A percentile compares a stretch with the other conserved stretches of the same genome.
phyloP scores from a whole-genome alignment of 2,329 filamentous ascomycete species.

The Paramyrothecium roridum region DNA sequence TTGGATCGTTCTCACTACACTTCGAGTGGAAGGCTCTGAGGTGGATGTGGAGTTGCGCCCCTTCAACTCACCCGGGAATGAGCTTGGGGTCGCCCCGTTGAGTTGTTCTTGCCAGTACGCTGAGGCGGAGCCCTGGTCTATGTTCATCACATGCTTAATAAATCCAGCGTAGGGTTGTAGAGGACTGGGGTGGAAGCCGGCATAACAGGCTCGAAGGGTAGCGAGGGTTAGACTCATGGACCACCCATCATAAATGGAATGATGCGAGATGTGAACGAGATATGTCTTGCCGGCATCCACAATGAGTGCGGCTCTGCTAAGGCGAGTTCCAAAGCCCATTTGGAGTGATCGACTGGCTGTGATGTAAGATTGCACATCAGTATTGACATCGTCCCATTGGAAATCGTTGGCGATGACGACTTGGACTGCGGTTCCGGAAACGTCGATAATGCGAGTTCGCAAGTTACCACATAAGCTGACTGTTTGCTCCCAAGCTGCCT shows the following conservation, averaged over 20 bases:
- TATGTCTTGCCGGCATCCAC: not conserved
- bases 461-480: too few species aligned
- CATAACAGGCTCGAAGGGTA: slow-evolving; percentile 5
- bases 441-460: too few species aligned
- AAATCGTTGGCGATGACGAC: too few species aligned
- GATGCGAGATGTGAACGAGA: slow-evolving; percentile 21
- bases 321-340: not conserved
- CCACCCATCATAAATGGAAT: slow-evolving; percentile 51
- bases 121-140: slow-evolving; percentile 6
- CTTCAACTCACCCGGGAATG: not conserved
- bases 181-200: not conserved
- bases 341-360: too few species aligned
- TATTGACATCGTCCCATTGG: too few species aligned
- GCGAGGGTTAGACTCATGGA: slow-evolving; percentile 33
- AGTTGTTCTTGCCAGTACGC: slow-evolving; percentile 38
- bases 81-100: slow-evolving; percentile 9
- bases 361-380: too few species aligned
- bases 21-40: too few species aligned
- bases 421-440: too few species aligned
- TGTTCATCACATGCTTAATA: slow-evolving; percentile 36
- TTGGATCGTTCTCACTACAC: too few species aligned
- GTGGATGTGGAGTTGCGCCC: not conserved
- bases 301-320: not conserved
- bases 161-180: slow-evolving; percentile 33
- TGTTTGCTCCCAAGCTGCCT: not conserved